Base-by-base conservation (phyloP, 2,329 filamentous ascomycete genomes). In the Erysiphe pulchra region DNA sequence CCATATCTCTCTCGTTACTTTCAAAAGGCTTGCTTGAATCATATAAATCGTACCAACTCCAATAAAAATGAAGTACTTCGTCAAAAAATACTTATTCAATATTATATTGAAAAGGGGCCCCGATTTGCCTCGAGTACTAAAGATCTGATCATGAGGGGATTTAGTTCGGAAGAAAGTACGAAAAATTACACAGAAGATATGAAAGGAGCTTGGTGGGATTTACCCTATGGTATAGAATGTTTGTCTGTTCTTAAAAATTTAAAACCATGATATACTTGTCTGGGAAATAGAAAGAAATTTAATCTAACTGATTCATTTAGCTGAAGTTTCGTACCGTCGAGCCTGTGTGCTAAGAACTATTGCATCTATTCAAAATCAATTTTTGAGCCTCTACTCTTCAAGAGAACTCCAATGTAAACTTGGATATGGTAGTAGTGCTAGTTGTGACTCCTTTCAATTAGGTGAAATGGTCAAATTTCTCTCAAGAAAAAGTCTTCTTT, bases 391-490 rank as follows among this genome's bases (percentile, higher is more conserved):
- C 0, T 85, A 84, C 57, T 71, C 72, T 1, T 79, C 77, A 10
- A 71, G 75, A n/a, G 67, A 66, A 28, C 59, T 65, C 24, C 80
- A 84, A 56, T 85, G 80, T 59, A 74, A 73, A 53, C 67, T 83
- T 0, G 79, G 80, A 45, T 85, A 85, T 59, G 78, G 82, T 54
- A 75, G 73, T 2, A 80, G 74, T 49, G 61, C 69, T 1, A 73
- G 78, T 38, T 85, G 80, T 58, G 80, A 86, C 61, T 76, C 74
- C 1, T 86, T 79, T 55, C 80, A 86, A 59, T 69, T 86, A 1
- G 80, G 80, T 17, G 78, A 85, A 60, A 81, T 81, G 67, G 61
- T 83, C 50, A 75, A 75, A 51, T 85, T 85, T 59, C 69, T 85
- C 33, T 62, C 65, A 13, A 67, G 68, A 51, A 73, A 73, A 51